Base-by-base conservation (phyloP, 805 yeast genomes). In the Diddensiella transvaalensis region DNA sequence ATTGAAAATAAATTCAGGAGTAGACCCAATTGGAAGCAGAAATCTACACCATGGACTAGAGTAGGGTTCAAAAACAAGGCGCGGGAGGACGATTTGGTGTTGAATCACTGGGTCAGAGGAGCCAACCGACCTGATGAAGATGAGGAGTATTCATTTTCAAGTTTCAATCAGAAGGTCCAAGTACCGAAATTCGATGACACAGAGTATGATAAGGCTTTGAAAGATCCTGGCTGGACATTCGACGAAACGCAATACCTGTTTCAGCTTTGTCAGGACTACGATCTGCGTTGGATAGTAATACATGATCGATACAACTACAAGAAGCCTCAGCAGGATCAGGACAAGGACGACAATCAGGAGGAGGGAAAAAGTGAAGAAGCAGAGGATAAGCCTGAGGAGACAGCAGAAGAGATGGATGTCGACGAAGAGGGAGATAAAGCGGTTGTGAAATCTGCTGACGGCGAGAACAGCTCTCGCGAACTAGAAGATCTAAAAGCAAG, bases 21-120 rank as follows among this genome's bases (percentile, higher is more conserved):
- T 50, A 76, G 80, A 56, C 73, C 87, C 45, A 79, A 79, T 49
- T 72, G 79, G 57, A 69, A 70, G 38, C 73, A 77, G 17, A 83
- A 80, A 52, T 84, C 87, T 0, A 76, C 93, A 0, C 89, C 96
- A 0, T 93, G 99, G 99, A 75, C 79, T 0, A 72, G 79, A 66
- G 76, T 76, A 17, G 68, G 73, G 3, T 93, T 91, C 61, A 73
- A 69, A 39, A 80, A 80, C 53, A 67, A 68, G 3, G 74, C 81
- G 0, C 70, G 85, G 48, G 60, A 56, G 2, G 82, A 78, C 41
- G 79, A 65, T 0, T 63, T 82, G 22, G 70, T 68, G 37, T 72
- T 91, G 36, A 70, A 72, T 49, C 98, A 93, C 66, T 93, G 99
- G 98, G 90, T 82, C 1, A 81, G 86, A 51, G 96, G 93, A 0